phyloP scores from a whole-genome alignment of 345 rosid genomes.

The Noccaea caerulescens region DNA sequence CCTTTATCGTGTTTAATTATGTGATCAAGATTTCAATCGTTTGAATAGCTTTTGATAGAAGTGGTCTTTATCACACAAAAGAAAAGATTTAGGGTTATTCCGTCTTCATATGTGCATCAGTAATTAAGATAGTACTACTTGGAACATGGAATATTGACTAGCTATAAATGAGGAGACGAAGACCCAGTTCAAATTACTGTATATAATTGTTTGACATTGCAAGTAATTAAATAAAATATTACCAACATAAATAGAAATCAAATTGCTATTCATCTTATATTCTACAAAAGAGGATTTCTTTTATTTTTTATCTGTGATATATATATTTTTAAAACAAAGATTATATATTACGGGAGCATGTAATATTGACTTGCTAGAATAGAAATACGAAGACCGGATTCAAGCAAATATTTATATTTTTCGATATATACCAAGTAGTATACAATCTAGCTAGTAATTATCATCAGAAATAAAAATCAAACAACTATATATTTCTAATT shows the following conservation, averaged over 20 bases:
- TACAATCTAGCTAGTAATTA: neutral
- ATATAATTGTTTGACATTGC: slow-evolving; percentile 30
- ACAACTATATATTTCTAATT: neutral
- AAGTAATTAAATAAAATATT: slow-evolving; percentile 15
- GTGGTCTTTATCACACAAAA: neutral
- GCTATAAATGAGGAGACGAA: slow-evolving; percentile 25
- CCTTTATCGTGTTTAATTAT: neutral
- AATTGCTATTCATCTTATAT: slow-evolving; percentile 10
- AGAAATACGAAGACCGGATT: neutral
- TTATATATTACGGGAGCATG: slow-evolving; percentile 2
- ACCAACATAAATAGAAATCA: slow-evolving; percentile 12
- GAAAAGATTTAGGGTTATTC: neutral
- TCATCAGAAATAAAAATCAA: neutral
- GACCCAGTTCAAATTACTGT: slow-evolving; percentile 25
- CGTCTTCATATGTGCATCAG: neutral
- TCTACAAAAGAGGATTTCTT: neutral
- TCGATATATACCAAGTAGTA: neutral
- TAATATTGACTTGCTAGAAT: slow-evolving; percentile 14
- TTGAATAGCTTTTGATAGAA: neutral
- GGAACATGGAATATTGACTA: slow-evolving; percentile 35
- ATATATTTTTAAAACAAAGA: neutral
- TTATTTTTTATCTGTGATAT: neutral
- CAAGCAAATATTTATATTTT: too few relatives aligned
- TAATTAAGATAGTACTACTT: neutral
- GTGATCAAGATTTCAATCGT: neutral